A percentile compares a stretch with the other conserved stretches of the same genome.
Evolutionary conservation across 768 basidiomycete species (phyloP).

Genomic region (Strobilomyces echinocephalus): DNA sequence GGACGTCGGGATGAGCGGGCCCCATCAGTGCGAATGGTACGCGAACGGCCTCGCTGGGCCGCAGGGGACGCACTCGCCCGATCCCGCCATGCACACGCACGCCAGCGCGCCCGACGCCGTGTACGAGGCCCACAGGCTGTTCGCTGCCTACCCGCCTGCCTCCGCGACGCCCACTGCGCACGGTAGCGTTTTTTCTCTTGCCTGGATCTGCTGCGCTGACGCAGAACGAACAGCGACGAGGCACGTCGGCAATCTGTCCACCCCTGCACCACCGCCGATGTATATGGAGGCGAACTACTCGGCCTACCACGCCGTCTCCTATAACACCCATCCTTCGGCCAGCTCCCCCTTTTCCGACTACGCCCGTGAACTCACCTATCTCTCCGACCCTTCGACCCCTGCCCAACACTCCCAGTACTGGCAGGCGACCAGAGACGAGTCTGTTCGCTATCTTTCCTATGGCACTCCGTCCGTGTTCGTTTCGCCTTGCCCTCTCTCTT

Average conservation of each 20-base stretch:
- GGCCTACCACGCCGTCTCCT: conserved; percentile 22
- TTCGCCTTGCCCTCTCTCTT: background rate
- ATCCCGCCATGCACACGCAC: conserved; percentile 7
- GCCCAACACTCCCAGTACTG: conserved; percentile 54
- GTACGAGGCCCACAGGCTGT: conserved; percentile 62
- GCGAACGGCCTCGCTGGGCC: conserved; percentile 14
- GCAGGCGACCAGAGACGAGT: conserved; percentile 58
- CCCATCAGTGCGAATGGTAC: conserved; percentile 23
- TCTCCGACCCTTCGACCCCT: conserved; percentile 45
- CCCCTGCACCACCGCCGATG: conserved; percentile 56
- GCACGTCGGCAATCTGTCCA: conserved; percentile 57
- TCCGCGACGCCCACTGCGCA: conserved; percentile 76
- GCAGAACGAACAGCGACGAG: conserved; percentile 49
- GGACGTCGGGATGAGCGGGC: conserved; percentile 19
- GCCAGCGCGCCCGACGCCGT: conserved; percentile 42
- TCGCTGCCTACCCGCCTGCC: conserved; percentile 67
- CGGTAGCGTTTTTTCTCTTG: conserved; percentile 37
- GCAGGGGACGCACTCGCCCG: conserved; percentile 13
- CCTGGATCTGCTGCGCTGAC: conserved; percentile 14
- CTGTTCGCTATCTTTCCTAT: conserved; percentile 55
- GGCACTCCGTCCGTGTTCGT: conserved; percentile 41
- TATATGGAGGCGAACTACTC: conserved; percentile 50
- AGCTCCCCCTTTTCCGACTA: conserved; percentile 66
- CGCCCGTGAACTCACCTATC: conserved; percentile 53
- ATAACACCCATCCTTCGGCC: conserved; percentile 31